Base-by-base conservation (phyloP, 148 eudicot species). In the Nepenthes gracilis region DNA sequence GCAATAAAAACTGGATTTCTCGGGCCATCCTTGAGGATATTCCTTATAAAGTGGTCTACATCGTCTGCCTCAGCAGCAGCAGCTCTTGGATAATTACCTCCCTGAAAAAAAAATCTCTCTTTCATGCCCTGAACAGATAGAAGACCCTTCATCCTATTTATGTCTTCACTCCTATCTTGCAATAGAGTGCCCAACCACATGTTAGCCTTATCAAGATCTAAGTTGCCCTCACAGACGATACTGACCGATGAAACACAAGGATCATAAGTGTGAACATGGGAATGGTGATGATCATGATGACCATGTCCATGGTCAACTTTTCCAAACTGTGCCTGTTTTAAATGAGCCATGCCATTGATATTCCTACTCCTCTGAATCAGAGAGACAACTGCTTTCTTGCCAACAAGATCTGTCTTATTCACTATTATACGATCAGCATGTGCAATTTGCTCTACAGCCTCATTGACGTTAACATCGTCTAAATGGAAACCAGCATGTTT, bases 71-170 rank as follows among this genome's bases (percentile, higher is more conserved):
- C 23, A 23, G 0, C 23, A 23, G 23, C 23, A 23, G 23, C 23
- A 23, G 23, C 23, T 23, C 0, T 23, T 23, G 0, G 23, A 23
- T 23, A 23, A 23, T 0, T 23, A 23, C 23, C 23, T 23, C 23
- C 99, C 99, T 93, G 99, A 67, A 93, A 93, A 67, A 93, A 97
- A 67, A 93, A 93, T 81, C 99, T 78, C 78, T 89, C 92, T 47
- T 89, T 67, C 99, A 93, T 93, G 43, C 87, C 90, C 36, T 81
- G 70, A 47, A 93, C 87, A 2, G 97, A 84, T 13, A 93, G 67
- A 75, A 93, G 87, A 60, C 99, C 99, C 71, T 93, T 93, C 99
- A 93, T 93, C 65, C 97, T 77, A 67, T 93, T 89, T 61, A 93
- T 93, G 73, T 93, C 99, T 61, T 93, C 99, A 56, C 97, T 89